phyloP scores from a whole-genome alignment of 345 rosid genomes.

The Gossypium longicalyx region DNA sequence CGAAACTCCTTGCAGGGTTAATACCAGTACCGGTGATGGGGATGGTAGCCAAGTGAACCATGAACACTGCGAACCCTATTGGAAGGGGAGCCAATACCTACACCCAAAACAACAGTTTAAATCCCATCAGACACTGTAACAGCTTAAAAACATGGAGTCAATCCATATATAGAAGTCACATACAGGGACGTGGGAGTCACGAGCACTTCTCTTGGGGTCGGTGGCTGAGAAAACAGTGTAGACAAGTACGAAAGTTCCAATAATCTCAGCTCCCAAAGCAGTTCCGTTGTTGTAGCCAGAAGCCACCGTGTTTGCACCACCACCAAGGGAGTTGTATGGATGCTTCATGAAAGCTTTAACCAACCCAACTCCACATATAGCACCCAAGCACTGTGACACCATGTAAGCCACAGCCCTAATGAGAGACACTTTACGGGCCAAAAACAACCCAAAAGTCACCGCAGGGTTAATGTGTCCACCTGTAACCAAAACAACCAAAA shows the following conservation, averaged over 20 bases:
- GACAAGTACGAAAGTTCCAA: conserved; percentile 26
- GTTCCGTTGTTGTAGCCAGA: conserved; percentile 60
- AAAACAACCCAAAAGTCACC: conserved; percentile 46
- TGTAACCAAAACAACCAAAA: not conserved
- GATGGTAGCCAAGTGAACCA: conserved; percentile 69
- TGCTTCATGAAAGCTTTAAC: conserved; percentile 74
- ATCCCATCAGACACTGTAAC: not conserved
- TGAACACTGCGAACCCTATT: conserved; percentile 65
- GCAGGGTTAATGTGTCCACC: conserved; percentile 61
- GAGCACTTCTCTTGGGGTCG: conserved; percentile 82
- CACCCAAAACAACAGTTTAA: not conserved
- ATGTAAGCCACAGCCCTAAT: conserved; percentile 67
- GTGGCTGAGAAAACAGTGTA: conserved; percentile 48
- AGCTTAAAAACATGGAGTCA: not conserved
- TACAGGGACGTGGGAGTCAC: conserved; percentile 86
- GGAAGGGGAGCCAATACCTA: conserved; percentile 70
- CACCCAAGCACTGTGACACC: conserved; percentile 77
- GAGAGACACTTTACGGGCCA: conserved; percentile 56
- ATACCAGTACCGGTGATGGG: conserved; percentile 67
- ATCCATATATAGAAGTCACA: not conserved
- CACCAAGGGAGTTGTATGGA: conserved; percentile 52
- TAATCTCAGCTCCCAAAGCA: conserved; percentile 82
- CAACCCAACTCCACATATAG: conserved; percentile 75
- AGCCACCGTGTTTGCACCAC: conserved; percentile 60
- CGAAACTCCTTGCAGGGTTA: conserved; percentile 68